A percentile compares a stretch with the other conserved stretches of the same genome.
Evolutionary conservation across 2,329 filamentous ascomycete genomes (phyloP).

Genomic region (Trichoderma guizhouense): DNA sequence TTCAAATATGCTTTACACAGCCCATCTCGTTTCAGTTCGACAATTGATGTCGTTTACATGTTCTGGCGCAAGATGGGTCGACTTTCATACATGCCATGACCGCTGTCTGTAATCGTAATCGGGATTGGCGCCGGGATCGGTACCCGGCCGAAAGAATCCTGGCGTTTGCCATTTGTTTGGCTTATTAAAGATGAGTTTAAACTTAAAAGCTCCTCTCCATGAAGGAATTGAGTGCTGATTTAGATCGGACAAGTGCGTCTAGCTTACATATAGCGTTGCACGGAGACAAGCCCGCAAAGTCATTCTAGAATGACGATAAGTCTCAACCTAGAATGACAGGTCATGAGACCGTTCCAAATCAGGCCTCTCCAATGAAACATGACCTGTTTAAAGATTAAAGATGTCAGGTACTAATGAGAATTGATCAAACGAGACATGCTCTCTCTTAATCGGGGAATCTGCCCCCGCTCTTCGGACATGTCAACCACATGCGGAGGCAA

Average conservation of each 20-base stretch:
- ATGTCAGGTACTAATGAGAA: background rate
- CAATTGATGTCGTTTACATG: background rate
- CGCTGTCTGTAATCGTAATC: background rate
- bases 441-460: background rate
- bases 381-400: background rate
- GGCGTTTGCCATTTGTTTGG: background rate
- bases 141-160: background rate
- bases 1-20: background rate
- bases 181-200: background rate
- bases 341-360: background rate
- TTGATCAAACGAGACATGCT: background rate
- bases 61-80: background rate
- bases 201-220: background rate
- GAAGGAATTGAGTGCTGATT: background rate
- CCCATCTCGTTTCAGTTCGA: background rate
- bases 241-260: background rate
- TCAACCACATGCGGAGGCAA: background rate
- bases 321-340: background rate
- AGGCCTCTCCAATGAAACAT: background rate
- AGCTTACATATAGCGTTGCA: background rate
- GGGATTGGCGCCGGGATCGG: background rate
- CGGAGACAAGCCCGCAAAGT: background rate
- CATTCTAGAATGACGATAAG: background rate
- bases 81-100: background rate
- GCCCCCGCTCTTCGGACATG: background rate